Conservation (phyloP, 371 early-diverging fungal genomes). For the Mortierella sp. region DNA sequence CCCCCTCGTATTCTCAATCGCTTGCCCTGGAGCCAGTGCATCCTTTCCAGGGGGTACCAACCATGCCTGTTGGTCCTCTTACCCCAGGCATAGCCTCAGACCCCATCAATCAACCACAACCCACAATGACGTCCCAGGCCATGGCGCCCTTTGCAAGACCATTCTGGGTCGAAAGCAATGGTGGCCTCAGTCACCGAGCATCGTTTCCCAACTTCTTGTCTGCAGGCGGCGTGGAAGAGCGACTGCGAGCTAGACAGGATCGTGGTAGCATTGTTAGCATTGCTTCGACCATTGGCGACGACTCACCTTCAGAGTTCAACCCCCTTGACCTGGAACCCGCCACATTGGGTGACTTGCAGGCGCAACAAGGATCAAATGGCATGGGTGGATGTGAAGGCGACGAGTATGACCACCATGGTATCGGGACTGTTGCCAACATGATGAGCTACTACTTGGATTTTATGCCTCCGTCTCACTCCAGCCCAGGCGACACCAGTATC, state of each 20-base stretch:
- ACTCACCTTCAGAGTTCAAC: conserved; percentile 39
- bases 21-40: conserved; percentile 23
- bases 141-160: conserved; percentile 19
- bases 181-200: conserved; percentile 36
- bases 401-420: conserved; percentile 46
- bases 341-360: conserved; percentile 22
- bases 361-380: conserved; percentile 24
- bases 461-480: conserved; percentile 30
- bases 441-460: conserved; percentile 48
- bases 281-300: conserved; percentile 46
- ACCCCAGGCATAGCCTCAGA: conserved; percentile 10
- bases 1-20: conserved; percentile 7
- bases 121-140: conserved; percentile 24
- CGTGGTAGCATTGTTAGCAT: conserved; percentile 52
- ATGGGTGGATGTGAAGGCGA: conserved; percentile 34
- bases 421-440: conserved; percentile 42
- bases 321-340: conserved; percentile 30
- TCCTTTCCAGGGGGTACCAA: conserved; percentile 19
- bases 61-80: conserved; percentile 10
- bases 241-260: conserved; percentile 45
- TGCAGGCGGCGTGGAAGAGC: conserved; percentile 26
- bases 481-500: conserved; percentile 36
- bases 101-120: conserved; percentile 12
- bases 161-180: conserved; percentile 31
- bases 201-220: conserved; percentile 39